A percentile compares a stretch with the other conserved stretches of the same genome.
phyloP scores from a whole-genome alignment of 768 basidiomycete species.

The Pleurotus eryngii region DNA sequence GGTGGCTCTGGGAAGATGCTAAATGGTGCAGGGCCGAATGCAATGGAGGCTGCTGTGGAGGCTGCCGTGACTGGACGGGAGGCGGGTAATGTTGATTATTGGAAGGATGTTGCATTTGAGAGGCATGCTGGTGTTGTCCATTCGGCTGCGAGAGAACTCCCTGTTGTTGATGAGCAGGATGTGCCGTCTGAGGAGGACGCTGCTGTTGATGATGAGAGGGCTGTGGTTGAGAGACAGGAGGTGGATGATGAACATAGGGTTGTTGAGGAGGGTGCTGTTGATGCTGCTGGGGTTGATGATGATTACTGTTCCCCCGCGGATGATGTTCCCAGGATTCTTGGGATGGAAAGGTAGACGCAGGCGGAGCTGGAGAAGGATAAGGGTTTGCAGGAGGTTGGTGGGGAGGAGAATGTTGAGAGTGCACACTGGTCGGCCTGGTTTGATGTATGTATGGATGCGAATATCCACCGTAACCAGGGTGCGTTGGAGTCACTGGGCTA shows the following conservation, averaged over 20 bases:
- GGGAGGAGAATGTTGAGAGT: constrained; percentile 10
- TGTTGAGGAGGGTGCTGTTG: constrained; percentile 15
- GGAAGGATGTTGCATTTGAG: neutral
- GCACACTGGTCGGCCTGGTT: constrained; percentile 19
- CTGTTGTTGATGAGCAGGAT: constrained; percentile 17
- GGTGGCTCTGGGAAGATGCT: constrained; percentile 2
- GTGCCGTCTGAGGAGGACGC: constrained; percentile 20
- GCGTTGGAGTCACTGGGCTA: constrained; percentile 28
- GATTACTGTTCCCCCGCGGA: neutral
- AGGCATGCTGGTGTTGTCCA: constrained; percentile 9
- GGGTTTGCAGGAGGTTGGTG: constrained; percentile 35
- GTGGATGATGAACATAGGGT: constrained; percentile 19
- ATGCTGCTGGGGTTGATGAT: constrained; percentile 27
- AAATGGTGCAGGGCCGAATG: constrained; percentile 14
- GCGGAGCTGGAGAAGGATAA: constrained; percentile 42
- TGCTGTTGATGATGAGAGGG: constrained; percentile 26
- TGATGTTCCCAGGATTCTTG: constrained; percentile 37
- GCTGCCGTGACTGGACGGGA: constrained; percentile 16
- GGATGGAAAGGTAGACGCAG: constrained; percentile 35
- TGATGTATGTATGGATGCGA: constrained; percentile 27
- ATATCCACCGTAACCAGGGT: constrained; percentile 31
- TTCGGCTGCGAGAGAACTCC: constrained; percentile 6
- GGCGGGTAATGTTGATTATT: constrained; percentile 15
- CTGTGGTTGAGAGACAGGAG: constrained; percentile 18
- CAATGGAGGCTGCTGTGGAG: constrained; percentile 15